These are phyloP conservation scores for Trichoderma breve DNA, from an alignment of 2,329 filamentous ascomycete species.

Conservation along the genomic window DNA sequence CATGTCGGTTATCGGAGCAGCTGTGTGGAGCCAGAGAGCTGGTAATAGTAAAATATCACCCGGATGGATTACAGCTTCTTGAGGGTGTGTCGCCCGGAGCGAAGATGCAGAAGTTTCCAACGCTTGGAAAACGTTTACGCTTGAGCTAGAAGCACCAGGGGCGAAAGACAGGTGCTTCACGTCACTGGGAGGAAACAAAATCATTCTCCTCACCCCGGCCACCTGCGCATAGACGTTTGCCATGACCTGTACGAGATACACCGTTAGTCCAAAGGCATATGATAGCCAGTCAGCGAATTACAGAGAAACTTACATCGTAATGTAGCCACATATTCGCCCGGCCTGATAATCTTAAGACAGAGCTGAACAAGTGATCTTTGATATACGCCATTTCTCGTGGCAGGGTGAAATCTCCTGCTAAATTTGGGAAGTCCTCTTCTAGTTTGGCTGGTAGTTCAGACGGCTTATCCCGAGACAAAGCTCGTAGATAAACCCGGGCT, in stretches of 20 bases:
- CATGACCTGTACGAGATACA: slow-evolving; percentile 61
- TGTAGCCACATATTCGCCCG: slow-evolving; percentile 86
- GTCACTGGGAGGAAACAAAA: slow-evolving; percentile 77
- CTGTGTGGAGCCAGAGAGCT: slow-evolving; percentile 80
- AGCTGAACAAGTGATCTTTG: slow-evolving; percentile 67
- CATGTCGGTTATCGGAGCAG: slow-evolving; percentile 53
- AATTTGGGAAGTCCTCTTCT: slow-evolving; percentile 65
- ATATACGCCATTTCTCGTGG: slow-evolving; percentile 61
- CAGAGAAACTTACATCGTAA: slow-evolving; percentile 62
- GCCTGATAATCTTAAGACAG: slow-evolving; percentile 75
- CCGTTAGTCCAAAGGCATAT: slow-evolving; percentile 5
- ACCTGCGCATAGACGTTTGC: slow-evolving; percentile 85
- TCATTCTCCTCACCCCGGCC: slow-evolving; percentile 66
- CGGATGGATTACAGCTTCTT: slow-evolving; percentile 63
- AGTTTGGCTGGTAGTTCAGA: slow-evolving; percentile 68
- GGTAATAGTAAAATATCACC: slow-evolving; percentile 82
- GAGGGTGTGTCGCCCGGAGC: slow-evolving; percentile 55
- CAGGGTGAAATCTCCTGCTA: slow-evolving; percentile 68
- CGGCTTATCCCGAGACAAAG: slow-evolving; percentile 68
- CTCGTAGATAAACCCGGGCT: slow-evolving; percentile 71
- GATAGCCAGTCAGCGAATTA: neutral
- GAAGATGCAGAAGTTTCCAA: slow-evolving; percentile 39
- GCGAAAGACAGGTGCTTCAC: slow-evolving; percentile 67
- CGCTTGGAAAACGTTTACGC: slow-evolving; percentile 65
- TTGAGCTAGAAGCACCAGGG: slow-evolving; percentile 77